Evolutionary conservation across 176 grass and related monocot genomes (phyloP), one percentile per base, ranked within the genome.

Genomic region (Rhynchospora pubera): DNA sequence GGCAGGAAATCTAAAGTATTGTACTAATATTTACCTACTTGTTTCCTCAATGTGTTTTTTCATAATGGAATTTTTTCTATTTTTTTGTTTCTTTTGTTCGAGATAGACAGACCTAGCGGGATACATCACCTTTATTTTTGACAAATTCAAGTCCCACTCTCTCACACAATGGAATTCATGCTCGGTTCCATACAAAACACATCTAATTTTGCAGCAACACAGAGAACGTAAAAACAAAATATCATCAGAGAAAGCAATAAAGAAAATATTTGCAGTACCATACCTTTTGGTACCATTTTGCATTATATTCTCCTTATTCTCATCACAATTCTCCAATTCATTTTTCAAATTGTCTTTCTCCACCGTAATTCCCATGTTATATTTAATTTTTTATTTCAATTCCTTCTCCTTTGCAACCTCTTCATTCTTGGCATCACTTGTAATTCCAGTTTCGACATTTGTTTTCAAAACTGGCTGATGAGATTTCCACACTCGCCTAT

Each of bases 291-390:
- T 32, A 81, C 74, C 56, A 56, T 42, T 84, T 12, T 23, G 19
- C 0, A 73, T 51, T 62, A 86, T 5, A 90, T 98, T 98, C 78
- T 98, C 92, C 62, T 98, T 98, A 64, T 93, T 70, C 24, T 88
- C 88, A 62, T 82, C 75, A 47, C 47, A 71, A 57, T 79, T 82
- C 63, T 87, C 48, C 79, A 50, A 46, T 61, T 63, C 22, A 73
- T 42, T 51, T 85, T 59, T 79, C 52, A 63, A 11, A 77, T 8
- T 70, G 71, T 65, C 53, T 63, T 66, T 56, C 67, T 78, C 16
- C 14, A 67, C 26, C 76, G 12, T 16, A 15, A 53, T 65, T 84
- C 47, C 80, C 44, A 22, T 47, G 43, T 34, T 81, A 67, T 12
- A 23, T 28, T 34, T 50, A 63, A 22, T 34, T 57, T 53, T 89